A percentile compares a stretch with the other conserved stretches of the same genome.
Conservation (phyloP, 2,329 filamentous ascomycete species). For the Cytospora piceae region DNA sequence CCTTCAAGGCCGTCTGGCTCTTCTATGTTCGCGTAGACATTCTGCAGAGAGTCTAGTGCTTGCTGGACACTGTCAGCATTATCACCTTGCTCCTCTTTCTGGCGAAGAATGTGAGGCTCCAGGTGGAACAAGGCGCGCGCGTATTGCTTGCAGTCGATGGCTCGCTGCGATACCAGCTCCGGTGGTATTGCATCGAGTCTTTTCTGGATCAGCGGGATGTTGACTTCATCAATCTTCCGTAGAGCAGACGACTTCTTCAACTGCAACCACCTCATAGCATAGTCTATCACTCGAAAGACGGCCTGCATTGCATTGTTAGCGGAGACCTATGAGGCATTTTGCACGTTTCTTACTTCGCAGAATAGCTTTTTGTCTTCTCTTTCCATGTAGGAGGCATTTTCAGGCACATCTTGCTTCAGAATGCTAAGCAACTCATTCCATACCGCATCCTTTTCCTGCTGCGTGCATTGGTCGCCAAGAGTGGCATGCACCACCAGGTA, state of each 20-base stretch:
- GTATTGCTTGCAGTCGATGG: conserved; percentile 93
- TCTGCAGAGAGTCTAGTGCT: conserved; percentile 78
- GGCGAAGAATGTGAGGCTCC: conserved; percentile 76
- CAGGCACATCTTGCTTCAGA: conserved; percentile 62
- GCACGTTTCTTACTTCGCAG: conserved; percentile 69
- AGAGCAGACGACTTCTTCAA: conserved; percentile 60
- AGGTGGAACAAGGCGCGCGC: conserved; percentile 91
- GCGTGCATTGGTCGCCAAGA: conserved; percentile 65
- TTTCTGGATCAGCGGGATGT: conserved; percentile 52
- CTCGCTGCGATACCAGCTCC: conserved; percentile 76
- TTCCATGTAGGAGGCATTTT: conserved; percentile 59
- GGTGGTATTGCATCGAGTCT: conserved; percentile 68
- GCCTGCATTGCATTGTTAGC: conserved; percentile 56
- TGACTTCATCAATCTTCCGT: conserved; percentile 51
- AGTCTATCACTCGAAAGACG: conserved; percentile 88
- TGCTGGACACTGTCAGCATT: conserved; percentile 60
- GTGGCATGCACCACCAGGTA: conserved; percentile 85
- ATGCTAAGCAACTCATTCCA: conserved; percentile 75
- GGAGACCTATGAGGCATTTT: conserved; percentile 13
- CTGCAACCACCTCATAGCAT: conserved; percentile 87
- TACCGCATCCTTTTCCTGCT: conserved; percentile 66
- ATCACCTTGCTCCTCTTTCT: conserved; percentile 50
- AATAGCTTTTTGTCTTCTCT: conserved; percentile 80
- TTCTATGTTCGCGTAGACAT: conserved; percentile 96
- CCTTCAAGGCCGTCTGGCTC: conserved; percentile 96